Conservation (phyloP, 108 stramenopile genomes). For the Epipyxis sp. region DNA sequence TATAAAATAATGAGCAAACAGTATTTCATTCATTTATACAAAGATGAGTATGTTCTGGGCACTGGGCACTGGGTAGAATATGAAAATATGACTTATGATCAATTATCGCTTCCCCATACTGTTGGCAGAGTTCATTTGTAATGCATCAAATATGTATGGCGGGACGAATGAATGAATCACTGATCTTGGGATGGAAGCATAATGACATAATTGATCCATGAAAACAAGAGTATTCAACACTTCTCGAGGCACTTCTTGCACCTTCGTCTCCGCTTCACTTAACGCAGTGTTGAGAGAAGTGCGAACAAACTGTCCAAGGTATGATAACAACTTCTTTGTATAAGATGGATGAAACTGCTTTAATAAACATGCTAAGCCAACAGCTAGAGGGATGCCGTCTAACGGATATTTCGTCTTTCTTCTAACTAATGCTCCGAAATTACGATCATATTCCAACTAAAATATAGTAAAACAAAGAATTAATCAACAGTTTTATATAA, state of each 20-base stretch:
- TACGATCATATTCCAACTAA: constrained; percentile 49
- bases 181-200: constrained; percentile 44
- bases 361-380: constrained; percentile 54
- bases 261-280: constrained; percentile 28
- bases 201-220: constrained; percentile 48
- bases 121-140: neutral
- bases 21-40: no score
- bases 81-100: no score
- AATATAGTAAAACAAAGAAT: no score
- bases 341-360: constrained; percentile 62
- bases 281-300: constrained; percentile 41
- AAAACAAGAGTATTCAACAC: constrained; percentile 51
- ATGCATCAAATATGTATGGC: constrained; percentile 52
- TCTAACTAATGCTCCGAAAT: constrained; percentile 53
- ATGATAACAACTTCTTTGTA: constrained; percentile 49
- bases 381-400: constrained; percentile 62
- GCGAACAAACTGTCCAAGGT: constrained; percentile 60
- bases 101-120: no score
- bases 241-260: constrained; percentile 45
- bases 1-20: no score
- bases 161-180: constrained; percentile 53
- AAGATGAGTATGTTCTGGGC: no score
- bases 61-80: no score
- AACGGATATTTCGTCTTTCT: constrained; percentile 44
- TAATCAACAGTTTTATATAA: no score